phyloP scores from a whole-genome alignment of 1,284 basidiomycete species.

The Puccinia triticina region DNA sequence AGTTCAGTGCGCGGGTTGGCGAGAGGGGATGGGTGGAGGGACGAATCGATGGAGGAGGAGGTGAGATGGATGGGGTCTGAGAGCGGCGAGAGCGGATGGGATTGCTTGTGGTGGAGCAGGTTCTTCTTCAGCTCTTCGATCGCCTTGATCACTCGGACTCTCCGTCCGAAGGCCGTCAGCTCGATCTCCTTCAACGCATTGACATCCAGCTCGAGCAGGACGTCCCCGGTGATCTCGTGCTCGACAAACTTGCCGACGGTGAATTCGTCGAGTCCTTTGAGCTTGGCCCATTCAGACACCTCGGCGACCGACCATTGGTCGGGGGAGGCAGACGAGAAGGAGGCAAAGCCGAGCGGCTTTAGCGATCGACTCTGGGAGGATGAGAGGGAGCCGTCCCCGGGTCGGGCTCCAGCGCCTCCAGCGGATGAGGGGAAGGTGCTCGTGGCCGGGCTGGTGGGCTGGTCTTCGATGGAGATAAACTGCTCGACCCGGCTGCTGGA shows the following conservation, averaged over 20 bases:
- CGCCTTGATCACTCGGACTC: slow-evolving; percentile 89
- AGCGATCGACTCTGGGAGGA: slow-evolving; percentile 12
- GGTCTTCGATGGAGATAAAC: slow-evolving; percentile 21
- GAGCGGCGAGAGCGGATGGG: slow-evolving; percentile 61
- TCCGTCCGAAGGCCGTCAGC: slow-evolving; percentile 89
- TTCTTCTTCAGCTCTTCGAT: slow-evolving; percentile 73
- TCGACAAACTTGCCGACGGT: slow-evolving; percentile 87
- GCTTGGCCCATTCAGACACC: slow-evolving; percentile 84
- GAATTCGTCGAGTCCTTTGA: slow-evolving; percentile 80
- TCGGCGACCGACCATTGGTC: slow-evolving; percentile 84
- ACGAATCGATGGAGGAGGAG: slow-evolving; percentile 55
- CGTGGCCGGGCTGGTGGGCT: slow-evolving; percentile 42
- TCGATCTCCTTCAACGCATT: slow-evolving; percentile 95
- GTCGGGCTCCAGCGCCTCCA: slow-evolving; percentile 29
- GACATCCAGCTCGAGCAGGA: slow-evolving; percentile 89
- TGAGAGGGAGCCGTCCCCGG: slow-evolving; percentile 29
- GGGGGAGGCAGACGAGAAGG: slow-evolving; percentile 61
- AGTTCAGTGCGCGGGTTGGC: slow-evolving; percentile 61
- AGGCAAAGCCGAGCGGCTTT: not conserved
- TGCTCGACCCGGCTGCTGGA: slow-evolving; percentile 36
- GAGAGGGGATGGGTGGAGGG: slow-evolving; percentile 64
- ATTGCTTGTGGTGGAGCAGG: not conserved
- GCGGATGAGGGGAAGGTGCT: slow-evolving; percentile 43
- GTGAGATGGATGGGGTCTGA: slow-evolving; percentile 56
- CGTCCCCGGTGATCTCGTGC: slow-evolving; percentile 97